phyloP scores from a whole-genome alignment of 306 rosid species.

The Cicer yamashitae region DNA sequence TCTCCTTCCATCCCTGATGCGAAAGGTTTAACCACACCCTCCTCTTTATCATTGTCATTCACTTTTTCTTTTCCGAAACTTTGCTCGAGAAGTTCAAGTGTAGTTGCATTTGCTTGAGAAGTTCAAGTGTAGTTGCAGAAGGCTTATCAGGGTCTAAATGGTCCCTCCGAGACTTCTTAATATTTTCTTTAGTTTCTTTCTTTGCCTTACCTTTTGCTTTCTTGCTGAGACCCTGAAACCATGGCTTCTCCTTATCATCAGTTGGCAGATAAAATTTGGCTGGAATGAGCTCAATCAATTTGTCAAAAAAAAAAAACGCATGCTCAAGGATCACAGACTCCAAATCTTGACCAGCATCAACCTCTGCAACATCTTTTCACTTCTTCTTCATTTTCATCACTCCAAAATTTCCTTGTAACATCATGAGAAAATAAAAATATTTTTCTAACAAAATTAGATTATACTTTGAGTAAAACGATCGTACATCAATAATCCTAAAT shows the following conservation, averaged over 20 bases:
- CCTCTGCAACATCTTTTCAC: slow-evolving; percentile 1
- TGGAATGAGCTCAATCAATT: slow-evolving; percentile 80
- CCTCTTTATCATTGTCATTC: slow-evolving; percentile 49
- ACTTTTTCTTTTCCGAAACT: slow-evolving; percentile 56
- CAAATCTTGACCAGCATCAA: slow-evolving; percentile 43
- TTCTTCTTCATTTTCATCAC: slow-evolving; percentile 25
- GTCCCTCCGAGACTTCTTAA: slow-evolving; percentile 69
- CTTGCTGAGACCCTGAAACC: slow-evolving; percentile 90
- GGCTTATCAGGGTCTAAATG: slow-evolving; percentile 79
- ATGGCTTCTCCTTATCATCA: slow-evolving; percentile 71
- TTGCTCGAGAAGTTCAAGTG: no score
- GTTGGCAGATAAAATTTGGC: slow-evolving; percentile 74
- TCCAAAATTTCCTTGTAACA: slow-evolving; percentile 13
- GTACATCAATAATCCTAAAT: background rate
- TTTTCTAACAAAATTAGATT: background rate
- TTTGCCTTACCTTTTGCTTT: slow-evolving; percentile 45
- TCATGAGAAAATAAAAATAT: background rate
- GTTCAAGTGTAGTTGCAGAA: slow-evolving; percentile 62
- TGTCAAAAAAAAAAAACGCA: slow-evolving; percentile 66
- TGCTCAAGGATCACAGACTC: slow-evolving; percentile 63
- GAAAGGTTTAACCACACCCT: slow-evolving; percentile 50
- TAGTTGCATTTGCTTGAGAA: slow-evolving; percentile 71
- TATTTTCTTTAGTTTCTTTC: slow-evolving; percentile 61
- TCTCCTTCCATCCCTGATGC: slow-evolving; percentile 56
- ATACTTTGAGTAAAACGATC: background rate